These are phyloP conservation scores for Candida piceae DNA, from an alignment of 805 yeast species.

Conservation along the genomic window DNA sequence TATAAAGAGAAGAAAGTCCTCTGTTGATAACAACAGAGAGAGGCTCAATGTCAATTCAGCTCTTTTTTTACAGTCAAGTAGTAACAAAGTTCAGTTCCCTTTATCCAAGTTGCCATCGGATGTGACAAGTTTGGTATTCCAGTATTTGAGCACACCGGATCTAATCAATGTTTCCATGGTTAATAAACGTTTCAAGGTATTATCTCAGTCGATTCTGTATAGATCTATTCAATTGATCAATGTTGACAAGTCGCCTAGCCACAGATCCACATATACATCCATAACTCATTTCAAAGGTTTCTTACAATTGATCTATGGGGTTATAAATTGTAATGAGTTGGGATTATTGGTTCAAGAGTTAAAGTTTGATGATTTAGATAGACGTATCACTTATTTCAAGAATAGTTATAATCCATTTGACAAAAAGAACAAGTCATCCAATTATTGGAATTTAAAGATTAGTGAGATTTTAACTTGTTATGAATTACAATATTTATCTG, in stretches of 20 bases:
- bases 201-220: slow-evolving; percentile 3
- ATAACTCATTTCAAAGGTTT: slow-evolving; percentile 10
- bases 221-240: slow-evolving; percentile 10
- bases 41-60: too few species aligned
- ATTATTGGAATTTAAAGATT: slow-evolving; percentile 12
- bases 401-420: background rate
- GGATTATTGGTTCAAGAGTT: slow-evolving; percentile 11
- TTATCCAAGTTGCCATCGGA: slow-evolving; percentile 1
- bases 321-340: slow-evolving; percentile 8
- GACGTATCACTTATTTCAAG: slow-evolving; percentile 2
- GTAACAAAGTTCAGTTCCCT: background rate
- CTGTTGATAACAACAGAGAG: background rate
- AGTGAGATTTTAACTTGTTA: slow-evolving; percentile 6
- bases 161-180: slow-evolving; percentile 2
- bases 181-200: background rate
- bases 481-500: slow-evolving; percentile 8
- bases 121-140: background rate
- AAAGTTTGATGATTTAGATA: slow-evolving; percentile 13
- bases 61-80: too few species aligned
- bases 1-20: slow-evolving; percentile 4
- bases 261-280: slow-evolving; percentile 1
- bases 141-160: slow-evolving; percentile 2
- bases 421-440: slow-evolving; percentile 2
- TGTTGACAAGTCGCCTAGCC: background rate
- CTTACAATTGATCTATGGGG: slow-evolving; percentile 14